Conservation (phyloP, 192 early-diverging fungal genomes). For the Gigaspora rosea region DNA sequence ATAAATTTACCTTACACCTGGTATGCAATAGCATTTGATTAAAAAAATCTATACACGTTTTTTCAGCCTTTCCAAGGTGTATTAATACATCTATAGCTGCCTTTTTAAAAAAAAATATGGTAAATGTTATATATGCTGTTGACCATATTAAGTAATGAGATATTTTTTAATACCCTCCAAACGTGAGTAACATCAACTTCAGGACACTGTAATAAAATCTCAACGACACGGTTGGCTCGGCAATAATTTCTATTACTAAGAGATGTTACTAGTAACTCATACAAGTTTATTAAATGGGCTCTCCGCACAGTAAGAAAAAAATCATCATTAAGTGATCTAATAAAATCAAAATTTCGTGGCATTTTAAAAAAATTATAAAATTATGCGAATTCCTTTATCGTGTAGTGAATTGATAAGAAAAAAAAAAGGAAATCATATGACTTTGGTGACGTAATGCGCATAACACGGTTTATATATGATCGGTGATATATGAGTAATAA, state of each 20-base stretch:
- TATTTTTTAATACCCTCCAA: conserved; percentile 6
- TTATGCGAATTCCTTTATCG: too few species aligned
- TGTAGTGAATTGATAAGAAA: too few species aligned
- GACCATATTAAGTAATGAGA: too few species aligned
- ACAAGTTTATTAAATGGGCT: conserved; percentile 12
- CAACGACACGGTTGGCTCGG: conserved; percentile 10
- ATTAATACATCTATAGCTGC: neutral
- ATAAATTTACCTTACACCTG: neutral
- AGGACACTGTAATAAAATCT: conserved; percentile 11
- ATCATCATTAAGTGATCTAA: too few species aligned
- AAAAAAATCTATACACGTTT: conserved; percentile 9
- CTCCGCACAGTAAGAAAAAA: neutral
- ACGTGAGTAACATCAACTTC: conserved; percentile 1
- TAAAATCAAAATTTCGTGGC: too few species aligned
- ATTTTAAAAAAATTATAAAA: too few species aligned
- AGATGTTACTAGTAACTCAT: neutral
- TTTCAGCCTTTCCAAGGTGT: neutral
- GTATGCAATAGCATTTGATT: conserved; percentile 7
- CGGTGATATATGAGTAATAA: too few species aligned
- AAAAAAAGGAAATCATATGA: too few species aligned
- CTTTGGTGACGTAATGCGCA: too few species aligned
- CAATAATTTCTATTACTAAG: conserved; percentile 5
- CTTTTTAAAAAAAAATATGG: neutral
- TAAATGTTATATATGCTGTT: too few species aligned
- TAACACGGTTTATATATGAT: too few species aligned